Evolutionary conservation across 192 early-diverging fungal species (phyloP), one percentile per base, ranked within the genome.

Genomic region (Linnemannia zychae): DNA sequence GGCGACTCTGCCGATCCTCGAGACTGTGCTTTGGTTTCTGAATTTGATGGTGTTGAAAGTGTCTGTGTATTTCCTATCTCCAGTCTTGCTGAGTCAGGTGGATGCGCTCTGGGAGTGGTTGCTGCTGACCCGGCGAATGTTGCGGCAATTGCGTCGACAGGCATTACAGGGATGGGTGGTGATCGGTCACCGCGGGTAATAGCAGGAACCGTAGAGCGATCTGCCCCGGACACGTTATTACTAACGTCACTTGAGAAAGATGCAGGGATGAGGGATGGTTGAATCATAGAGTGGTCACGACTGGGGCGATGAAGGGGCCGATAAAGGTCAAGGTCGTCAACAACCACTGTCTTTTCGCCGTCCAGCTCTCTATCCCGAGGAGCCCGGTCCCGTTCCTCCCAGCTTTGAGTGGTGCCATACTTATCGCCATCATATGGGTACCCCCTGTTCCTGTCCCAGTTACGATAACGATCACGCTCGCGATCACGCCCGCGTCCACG

Each of bases 371-470:
- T 71, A 13, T 78, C 77, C 67, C 75, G 75, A 44, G 68, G 77
- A 31, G 78, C 78, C n/a, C 71, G 38, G 11, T 79, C 71, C 22
- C 71, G 31, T 2, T 72, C 78, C 7, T 73, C 78, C 78, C 77
- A 78, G 20, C 65, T 68, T 0, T 71, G 53, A 33, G 17, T 67
- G 3, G 18, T 0, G 1, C 70, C 49, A 31, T 65, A 72, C 22
- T 36, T 72, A 7, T 74, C 72, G 12, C 36, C 28, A 9, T 72
- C 78, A 7, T 73, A 50, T 31, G 72, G 57, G 17, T 73, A 73
- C 37, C n/a, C 67, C 15, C 78, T 38, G 13, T 15, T 44, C 44
- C 71, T 33, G 9, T 79, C 78, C 78, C 78, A 73, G 63, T 67
- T 77, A 47, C 67, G 46, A 12, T 80, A 63, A 16, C 78, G 78